Conservation (phyloP, 495 filamentous ascomycete genomes). For the Annulohypoxylon maeteangense region DNA sequence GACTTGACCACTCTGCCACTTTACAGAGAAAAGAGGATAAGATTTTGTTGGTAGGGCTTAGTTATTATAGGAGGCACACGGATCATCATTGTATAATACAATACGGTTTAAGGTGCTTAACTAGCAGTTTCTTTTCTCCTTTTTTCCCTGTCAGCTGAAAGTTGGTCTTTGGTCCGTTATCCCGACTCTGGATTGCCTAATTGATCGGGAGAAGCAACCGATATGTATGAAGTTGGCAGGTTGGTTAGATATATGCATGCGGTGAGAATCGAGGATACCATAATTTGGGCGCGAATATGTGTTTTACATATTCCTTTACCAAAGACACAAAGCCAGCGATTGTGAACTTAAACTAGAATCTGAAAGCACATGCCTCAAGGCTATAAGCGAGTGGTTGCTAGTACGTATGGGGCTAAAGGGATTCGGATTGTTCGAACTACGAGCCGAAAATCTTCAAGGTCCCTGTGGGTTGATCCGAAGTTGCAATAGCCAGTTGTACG, state of each 20-base stretch:
- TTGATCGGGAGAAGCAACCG: conserved; percentile 17
- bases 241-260: not conserved
- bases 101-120: conserved; percentile 14
- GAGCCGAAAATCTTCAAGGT: conserved; percentile 12
- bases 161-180: conserved; percentile 29
- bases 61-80: not conserved
- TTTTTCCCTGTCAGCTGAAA: conserved; percentile 26
- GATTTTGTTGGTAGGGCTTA: not conserved
- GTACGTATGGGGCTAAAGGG: not conserved
- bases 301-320: not conserved
- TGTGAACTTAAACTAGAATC: not conserved
- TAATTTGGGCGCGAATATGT: not conserved
- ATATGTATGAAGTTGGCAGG: not conserved
- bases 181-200: conserved; percentile 6
- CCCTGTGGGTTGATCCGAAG: conserved; percentile 9
- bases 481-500: conserved; percentile 18
- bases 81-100: conserved; percentile 19
- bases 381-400: not conserved
- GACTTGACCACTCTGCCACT: not conserved
- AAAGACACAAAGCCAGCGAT: not conserved
- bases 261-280: not conserved
- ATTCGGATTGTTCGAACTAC: conserved; percentile 16
- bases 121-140: not conserved
- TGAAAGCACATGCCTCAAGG: not conserved
- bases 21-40: conserved; percentile 5